Evolutionary conservation across 495 filamentous ascomycete species (phyloP), one percentile per base, ranked within the genome.

Genomic region (Podospora conica): DNA sequence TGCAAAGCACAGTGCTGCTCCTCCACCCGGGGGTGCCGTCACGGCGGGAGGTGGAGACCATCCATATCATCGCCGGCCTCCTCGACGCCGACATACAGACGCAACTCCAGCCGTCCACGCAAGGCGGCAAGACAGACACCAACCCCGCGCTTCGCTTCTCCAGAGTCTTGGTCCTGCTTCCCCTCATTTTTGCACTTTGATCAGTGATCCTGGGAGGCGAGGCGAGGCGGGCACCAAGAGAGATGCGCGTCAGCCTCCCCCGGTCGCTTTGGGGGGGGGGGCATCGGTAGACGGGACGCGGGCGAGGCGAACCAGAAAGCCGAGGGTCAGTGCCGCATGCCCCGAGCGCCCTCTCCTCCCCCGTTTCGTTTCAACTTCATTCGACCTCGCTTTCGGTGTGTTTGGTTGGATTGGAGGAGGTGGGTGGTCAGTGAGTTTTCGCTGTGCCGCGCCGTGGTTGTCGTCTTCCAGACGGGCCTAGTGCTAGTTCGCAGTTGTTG

Each of bases 241-340:
- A 18, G 33, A 40, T 40, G 33, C 33, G 33, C 40, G 40, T 48
- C 40, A 48, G 40, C 40, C 40, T 48, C 40, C 40, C 15, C 40
- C 33, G 12, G 33, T 18, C 33, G 25, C 3, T 27, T 6, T 2
- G 25, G 25, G 3, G 11, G 33, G 33, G 33, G 33, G 33, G 33
- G 33, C 12, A 18, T 40, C 33, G 33, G 33, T 18, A 40, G 33
- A 40, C 33, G 33, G 40, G 40, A n/a, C 40, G 40, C 18, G 40
- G 40, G 40, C 40, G 57, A 22, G 57, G 57, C 57, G 57, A 59
- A 29, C 57, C 23, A 58, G 60, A 61, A 29, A 61, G 60, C 60
- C 60, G 60, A 61, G 60, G 20, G 60, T 53, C 60, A 61, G 60
- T 61, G 60, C 60, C 33, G 59, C 59, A 53, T 22, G 60, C 33